A percentile compares a stretch with the other conserved stretches of the same genome.
Evolutionary conservation across 73 alveolate species (phyloP).

Genomic region (Paramecium caudatum): DNA sequence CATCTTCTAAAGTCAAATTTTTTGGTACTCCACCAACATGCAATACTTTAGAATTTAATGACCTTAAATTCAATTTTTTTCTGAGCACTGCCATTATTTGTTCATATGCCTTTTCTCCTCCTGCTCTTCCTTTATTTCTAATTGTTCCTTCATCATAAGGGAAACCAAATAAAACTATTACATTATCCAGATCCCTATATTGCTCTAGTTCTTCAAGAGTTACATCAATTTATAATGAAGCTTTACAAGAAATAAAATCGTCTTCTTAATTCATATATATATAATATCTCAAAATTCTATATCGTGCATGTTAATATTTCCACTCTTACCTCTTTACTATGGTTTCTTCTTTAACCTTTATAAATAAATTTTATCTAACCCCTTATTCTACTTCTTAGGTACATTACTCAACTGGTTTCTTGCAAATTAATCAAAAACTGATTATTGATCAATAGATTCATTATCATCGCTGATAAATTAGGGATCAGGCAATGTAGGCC

Average conservation of each 20-base stretch:
- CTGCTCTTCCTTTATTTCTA: slow-evolving; percentile 64
- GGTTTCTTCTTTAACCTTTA: slow-evolving; percentile 18
- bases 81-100: slow-evolving; percentile 2
- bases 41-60: not conserved
- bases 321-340: no score
- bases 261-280: not conserved
- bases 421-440: slow-evolving; percentile 39
- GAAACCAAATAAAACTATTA: slow-evolving; percentile 49
- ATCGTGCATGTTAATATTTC: no score
- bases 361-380: slow-evolving; percentile 30
- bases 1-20: not conserved
- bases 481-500: slow-evolving; percentile 45
- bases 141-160: slow-evolving; percentile 66
- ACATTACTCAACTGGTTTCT: not conserved
- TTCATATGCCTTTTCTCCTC: slow-evolving; percentile 64
- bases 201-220: not conserved
- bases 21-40: slow-evolving; percentile 29
- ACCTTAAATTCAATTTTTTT: not conserved
- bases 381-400: not conserved
- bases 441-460: slow-evolving; percentile 6
- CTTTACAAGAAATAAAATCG: not conserved
- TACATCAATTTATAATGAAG: not conserved
- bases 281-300: not conserved
- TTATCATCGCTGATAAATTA: slow-evolving; percentile 14
- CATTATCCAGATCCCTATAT: not conserved